Evolutionary conservation across 225 moss, liverwort and hornwort species (phyloP), one percentile per base, ranked within the genome.

Genomic region (Climacium dendroides): DNA sequence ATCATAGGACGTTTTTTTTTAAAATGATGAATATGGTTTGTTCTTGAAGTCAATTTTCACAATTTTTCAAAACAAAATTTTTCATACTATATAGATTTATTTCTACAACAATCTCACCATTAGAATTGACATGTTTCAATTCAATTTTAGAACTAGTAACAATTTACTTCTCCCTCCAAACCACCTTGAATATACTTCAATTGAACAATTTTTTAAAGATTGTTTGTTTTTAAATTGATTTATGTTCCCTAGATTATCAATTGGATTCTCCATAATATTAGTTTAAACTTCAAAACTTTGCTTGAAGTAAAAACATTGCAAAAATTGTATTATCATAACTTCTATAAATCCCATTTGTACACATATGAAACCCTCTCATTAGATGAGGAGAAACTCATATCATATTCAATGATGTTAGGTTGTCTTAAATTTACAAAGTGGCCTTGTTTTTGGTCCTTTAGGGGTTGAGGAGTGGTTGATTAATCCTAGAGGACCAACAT

Each of bases 71-170:
- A 75, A 53, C 5, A 14, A 53, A 75, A 22, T 5, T 2, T 75
- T 34, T 52, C 1, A 23, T 74, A 2, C 0, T 12, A 0, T 34
- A 2, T 12, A 19, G 0, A 52, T 22, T 13, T 22, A 13, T 74
- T 34, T 8, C 2, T 35, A 22, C 22, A 34, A 52, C 5, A 53
- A 52, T 53, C 53, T 35, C 8, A 23, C 23, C 5, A 9, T 23
- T 34, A 13, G 14, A 14, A 8, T 75, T 53, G 34, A 50, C 14
- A 52, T 13, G 5, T 9, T 53, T 75, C 3, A 22, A 75, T 35
- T 53, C 1, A 0, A 74, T 32, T 30, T 12, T 30, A 8, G 3
- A 8, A 52, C 2, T 34, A 13, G 5, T 7, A 13, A 50, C 0
- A 0, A 22, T 34, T 22, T 4, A 5, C 34, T 22, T 34, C 30